Evolutionary conservation across 164 flowering plant genomes (phyloP), one percentile per base, ranked within the genome.

Genomic region (Macadamia tetraphylla): DNA sequence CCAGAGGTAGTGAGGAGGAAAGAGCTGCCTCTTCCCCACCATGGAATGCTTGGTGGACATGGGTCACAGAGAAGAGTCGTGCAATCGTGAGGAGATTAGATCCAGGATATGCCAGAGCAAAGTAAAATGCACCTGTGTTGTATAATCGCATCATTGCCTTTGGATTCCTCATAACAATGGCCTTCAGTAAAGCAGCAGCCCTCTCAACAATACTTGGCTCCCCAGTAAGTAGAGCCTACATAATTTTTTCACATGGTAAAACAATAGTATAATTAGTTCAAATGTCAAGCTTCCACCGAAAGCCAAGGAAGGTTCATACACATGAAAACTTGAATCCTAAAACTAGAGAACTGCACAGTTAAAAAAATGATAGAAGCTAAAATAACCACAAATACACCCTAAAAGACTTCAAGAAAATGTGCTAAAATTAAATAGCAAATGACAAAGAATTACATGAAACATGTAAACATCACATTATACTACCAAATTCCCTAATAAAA

Each of bases 11-110:
- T 43, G 99, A 95, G 59, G 99, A 87, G 14, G 99, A 90, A 67
- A 95, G 85, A 65, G 99, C 96, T 68, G 99, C 99, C 79, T 95
- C 98, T 82, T 95, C 99, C 42, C 99, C 99, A 62, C 99, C 98
- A 87, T 95, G 99, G 77, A 95, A 95, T 56, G 99, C 99, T 90
- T 95, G 98, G 82, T 91, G 83, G 66, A 89, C 94, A 77, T 95
- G 99, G 57, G 97, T 95, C 61, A 81, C 86, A 10, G 94, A 81
- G 78, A 95, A 92, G 53, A 95, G 90, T 68, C 87, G 93, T 29
- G 97, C 91, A 72, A 95, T 92, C 46, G 98, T 86, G 64, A 77
- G 85, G 66, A 95, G 98, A 82, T 95, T 95, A 62, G 99, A 95
- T 66, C 99, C 99, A 70, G 99, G 97, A 74, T 95, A 95, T 55